phyloP scores from a whole-genome alignment of 2,329 filamentous ascomycete genomes.

The Cladosporium cucumerinum region DNA sequence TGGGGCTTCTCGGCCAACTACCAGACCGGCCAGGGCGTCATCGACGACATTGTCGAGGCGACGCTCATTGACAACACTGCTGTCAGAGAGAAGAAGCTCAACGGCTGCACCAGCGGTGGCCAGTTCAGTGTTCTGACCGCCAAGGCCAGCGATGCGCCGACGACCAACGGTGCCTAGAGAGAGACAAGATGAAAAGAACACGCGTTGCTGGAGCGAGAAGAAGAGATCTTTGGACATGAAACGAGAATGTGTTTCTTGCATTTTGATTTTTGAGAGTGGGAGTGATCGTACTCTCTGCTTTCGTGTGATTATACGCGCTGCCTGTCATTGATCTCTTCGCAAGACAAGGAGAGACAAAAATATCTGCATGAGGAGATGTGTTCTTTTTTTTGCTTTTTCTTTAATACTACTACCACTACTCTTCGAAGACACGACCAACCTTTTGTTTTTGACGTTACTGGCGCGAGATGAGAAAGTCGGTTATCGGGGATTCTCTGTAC shows the following conservation, averaged over 20 bases:
- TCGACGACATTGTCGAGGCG: conserved; percentile 75
- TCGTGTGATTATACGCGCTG: not conserved
- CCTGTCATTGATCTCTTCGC: not conserved
- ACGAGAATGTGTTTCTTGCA: too few species aligned
- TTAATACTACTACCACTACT: not conserved
- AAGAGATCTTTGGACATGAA: not conserved
- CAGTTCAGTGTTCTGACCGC: conserved; percentile 64
- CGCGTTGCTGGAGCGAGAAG: not conserved
- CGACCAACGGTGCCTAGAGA: conserved; percentile 2
- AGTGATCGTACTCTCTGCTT: not conserved
- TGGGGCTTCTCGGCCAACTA: conserved; percentile 82
- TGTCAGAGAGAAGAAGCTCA: conserved; percentile 68
- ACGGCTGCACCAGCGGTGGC: conserved; percentile 80
- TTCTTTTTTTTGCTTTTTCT: not conserved
- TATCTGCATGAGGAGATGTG: not conserved
- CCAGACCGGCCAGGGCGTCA: conserved; percentile 72
- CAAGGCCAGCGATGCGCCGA: conserved; percentile 8
- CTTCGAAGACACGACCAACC: not conserved
- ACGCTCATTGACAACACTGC: conserved; percentile 83
- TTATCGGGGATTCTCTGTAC: not conserved
- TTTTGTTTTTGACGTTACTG: not conserved
- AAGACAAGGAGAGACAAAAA: not conserved
- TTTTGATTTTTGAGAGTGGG: not conserved
- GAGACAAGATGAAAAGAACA: not conserved
- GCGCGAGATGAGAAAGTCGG: not conserved